Evolutionary conservation across 805 yeast species (phyloP).

Genomic region (Zygoascus bituminiphila): DNA sequence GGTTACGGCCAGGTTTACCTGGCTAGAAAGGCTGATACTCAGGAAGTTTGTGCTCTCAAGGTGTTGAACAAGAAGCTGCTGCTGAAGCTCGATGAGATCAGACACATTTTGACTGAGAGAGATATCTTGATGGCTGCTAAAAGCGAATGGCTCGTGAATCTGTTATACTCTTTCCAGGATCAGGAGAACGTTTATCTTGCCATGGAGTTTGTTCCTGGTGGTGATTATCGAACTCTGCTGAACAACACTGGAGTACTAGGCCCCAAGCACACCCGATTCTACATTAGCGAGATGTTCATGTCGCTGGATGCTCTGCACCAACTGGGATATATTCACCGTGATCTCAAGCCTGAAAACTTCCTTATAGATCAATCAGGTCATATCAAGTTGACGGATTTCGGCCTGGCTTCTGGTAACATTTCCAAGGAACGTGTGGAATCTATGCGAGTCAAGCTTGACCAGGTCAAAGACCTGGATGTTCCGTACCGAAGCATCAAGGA

Average conservation of each 20-base stretch:
- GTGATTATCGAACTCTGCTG: slow-evolving; percentile 90
- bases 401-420: slow-evolving; percentile 93
- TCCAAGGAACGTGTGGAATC: slow-evolving; percentile 89
- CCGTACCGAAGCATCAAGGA: slow-evolving; percentile 71
- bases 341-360: slow-evolving; percentile 91
- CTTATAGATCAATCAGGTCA: slow-evolving; percentile 86
- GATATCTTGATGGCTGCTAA: slow-evolving; percentile 94
- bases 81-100: slow-evolving; percentile 85
- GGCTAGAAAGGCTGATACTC: slow-evolving; percentile 88
- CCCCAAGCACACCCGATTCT: slow-evolving; percentile 93
- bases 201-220: slow-evolving; percentile 99
- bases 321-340: slow-evolving; percentile 94
- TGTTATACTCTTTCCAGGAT: slow-evolving; percentile 93
- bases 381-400: slow-evolving; percentile 91
- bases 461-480: slow-evolving; percentile 68
- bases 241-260: slow-evolving; percentile 88
- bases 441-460: slow-evolving; percentile 59
- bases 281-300: slow-evolving; percentile 92
- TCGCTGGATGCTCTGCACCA: slow-evolving; percentile 91
- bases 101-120: slow-evolving; percentile 92
- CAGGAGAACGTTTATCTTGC: slow-evolving; percentile 83
- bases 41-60: slow-evolving; percentile 91
- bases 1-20: slow-evolving; percentile 98
- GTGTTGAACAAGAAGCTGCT: slow-evolving; percentile 80
- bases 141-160: slow-evolving; percentile 91